Conservation (phyloP, 768 basidiomycete genomes). For the Lentinula aciculospora region DNA sequence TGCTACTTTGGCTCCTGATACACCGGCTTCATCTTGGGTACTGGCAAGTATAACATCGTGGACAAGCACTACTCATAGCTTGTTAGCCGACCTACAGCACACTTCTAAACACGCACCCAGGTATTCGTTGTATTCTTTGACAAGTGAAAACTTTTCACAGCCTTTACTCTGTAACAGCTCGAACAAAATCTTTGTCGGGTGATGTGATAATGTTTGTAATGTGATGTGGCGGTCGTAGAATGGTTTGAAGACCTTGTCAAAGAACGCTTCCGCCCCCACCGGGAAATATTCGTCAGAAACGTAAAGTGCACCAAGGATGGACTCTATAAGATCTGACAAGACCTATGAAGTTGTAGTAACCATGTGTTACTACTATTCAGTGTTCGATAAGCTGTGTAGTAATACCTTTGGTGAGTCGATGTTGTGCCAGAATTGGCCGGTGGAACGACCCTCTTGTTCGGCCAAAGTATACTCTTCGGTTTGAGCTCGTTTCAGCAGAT, state of each 20-base stretch:
- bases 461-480: conserved; percentile 42
- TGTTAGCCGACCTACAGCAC: conserved; percentile 2
- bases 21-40: conserved; percentile 43
- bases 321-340: conserved; percentile 77
- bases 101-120: conserved; percentile 35
- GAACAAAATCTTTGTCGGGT: conserved; percentile 71
- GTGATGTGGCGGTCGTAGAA: conserved; percentile 77
- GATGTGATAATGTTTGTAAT: conserved; percentile 65
- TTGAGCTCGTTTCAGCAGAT: conserved; percentile 39
- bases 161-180: conserved; percentile 70
- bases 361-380: too few species aligned
- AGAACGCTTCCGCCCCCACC: conserved; percentile 57
- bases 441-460: conserved; percentile 39
- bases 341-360: conserved; percentile 37
- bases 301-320: conserved; percentile 73
- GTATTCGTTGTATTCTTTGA: conserved; percentile 47
- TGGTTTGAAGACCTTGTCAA: conserved; percentile 62
- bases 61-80: conserved; percentile 47
- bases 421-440: conserved; percentile 76
- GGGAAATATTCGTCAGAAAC: conserved; percentile 69
- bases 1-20: conserved; percentile 54
- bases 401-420: conserved; percentile 72
- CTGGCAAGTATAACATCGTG: conserved; percentile 62
- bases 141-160: conserved; percentile 59
- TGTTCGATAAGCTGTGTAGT: background rate